A percentile compares a stretch with the other conserved stretches of the same genome.
Conservation (phyloP, 2,329 filamentous ascomycete genomes). For the Penicillium janthinellum region DNA sequence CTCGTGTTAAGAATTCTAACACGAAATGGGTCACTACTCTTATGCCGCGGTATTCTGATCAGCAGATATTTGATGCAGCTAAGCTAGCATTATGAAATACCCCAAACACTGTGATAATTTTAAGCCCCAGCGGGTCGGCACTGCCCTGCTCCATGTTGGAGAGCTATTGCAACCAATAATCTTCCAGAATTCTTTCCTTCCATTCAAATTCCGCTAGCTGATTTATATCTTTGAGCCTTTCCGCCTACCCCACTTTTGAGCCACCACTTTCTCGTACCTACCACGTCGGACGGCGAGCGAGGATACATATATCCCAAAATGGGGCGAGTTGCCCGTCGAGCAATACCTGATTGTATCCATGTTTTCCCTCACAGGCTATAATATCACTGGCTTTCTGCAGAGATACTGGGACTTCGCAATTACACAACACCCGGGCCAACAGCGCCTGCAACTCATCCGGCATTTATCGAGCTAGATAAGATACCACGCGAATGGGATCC, state of each 20-base stretch:
- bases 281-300: not conserved
- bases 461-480: conserved; percentile 2
- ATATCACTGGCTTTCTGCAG: not conserved
- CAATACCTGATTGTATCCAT: not conserved
- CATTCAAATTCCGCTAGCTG: not conserved
- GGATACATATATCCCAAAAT: not conserved
- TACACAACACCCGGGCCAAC: not conserved
- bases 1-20: too few relatives aligned
- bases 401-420: not conserved
- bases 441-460: not conserved
- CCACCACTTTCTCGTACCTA: not conserved
- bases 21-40: too few relatives aligned
- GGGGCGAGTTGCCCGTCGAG: not conserved
- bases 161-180: too few relatives aligned
- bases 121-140: too few relatives aligned
- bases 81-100: too few relatives aligned
- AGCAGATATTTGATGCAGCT: too few relatives aligned
- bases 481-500: conserved; percentile 4
- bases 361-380: not conserved
- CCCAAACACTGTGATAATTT: too few relatives aligned
- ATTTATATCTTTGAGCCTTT: not conserved
- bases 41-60: too few relatives aligned
- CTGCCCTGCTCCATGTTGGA: too few relatives aligned
- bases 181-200: too few relatives aligned
- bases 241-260: not conserved